These are phyloP conservation scores for Lachnellula occidentalis DNA, from an alignment of 2,329 filamentous ascomycete genomes.

Conservation along the genomic window DNA sequence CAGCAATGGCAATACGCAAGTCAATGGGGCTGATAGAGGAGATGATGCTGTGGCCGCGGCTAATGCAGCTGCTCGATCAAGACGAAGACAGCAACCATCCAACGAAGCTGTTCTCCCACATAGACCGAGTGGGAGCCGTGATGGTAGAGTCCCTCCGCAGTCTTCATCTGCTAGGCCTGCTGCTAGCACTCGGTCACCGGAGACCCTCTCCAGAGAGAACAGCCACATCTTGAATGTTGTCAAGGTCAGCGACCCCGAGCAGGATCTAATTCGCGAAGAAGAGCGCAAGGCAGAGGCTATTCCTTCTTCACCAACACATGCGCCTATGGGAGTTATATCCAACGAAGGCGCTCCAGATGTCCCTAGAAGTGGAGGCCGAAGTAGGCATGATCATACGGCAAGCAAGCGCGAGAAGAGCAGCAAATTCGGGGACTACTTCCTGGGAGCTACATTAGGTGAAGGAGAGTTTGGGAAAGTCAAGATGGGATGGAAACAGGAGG, in stretches of 20 bases:
- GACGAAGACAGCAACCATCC: slow-evolving; percentile 41
- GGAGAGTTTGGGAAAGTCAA: slow-evolving; percentile 99
- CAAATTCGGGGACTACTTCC: slow-evolving; percentile 91
- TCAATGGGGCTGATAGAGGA: slow-evolving; percentile 37
- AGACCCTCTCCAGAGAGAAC: slow-evolving; percentile 64
- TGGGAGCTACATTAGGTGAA: slow-evolving; percentile 93
- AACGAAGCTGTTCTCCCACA: slow-evolving; percentile 37
- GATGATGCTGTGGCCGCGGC: slow-evolving; percentile 21
- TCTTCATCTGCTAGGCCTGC: slow-evolving; percentile 34
- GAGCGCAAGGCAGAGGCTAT: slow-evolving; percentile 61
- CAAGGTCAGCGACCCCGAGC: slow-evolving; percentile 68
- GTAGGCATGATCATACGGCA: slow-evolving; percentile 50
- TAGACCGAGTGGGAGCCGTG: slow-evolving; percentile 36
- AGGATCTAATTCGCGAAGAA: slow-evolving; percentile 66
- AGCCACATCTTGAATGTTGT: slow-evolving; percentile 75
- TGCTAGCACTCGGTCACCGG: slow-evolving; percentile 45
- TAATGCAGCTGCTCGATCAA: slow-evolving; percentile 34
- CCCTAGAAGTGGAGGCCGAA: slow-evolving; percentile 39
- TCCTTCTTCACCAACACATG: slow-evolving; percentile 38
- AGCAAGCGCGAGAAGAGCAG: slow-evolving; percentile 63
- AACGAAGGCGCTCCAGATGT: slow-evolving; percentile 45
- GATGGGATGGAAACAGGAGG: slow-evolving; percentile 95
- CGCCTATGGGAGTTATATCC: slow-evolving; percentile 43
- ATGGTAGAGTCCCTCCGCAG: slow-evolving; percentile 33
- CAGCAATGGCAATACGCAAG: slow-evolving; percentile 34